Evolutionary conservation across 257 asterid species (phyloP).

Genomic region (Przewalskia tangutica): DNA sequence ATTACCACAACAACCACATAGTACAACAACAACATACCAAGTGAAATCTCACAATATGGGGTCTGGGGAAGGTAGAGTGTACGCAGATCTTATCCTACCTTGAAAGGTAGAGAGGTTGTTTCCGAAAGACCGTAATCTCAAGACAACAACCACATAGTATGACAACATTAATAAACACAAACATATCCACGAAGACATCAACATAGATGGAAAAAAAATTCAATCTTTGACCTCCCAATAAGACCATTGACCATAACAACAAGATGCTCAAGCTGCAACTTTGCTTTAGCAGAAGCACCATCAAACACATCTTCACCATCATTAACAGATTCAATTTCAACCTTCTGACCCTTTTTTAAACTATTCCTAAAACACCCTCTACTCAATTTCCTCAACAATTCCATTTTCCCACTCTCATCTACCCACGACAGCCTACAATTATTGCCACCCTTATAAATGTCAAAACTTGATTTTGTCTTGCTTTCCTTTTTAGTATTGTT

Average conservation of each 20-base stretch:
- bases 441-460: slow-evolving; percentile 10
- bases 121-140: too few species aligned
- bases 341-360: too few species aligned
- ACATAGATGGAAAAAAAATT: background rate
- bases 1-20: background rate
- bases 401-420: slow-evolving; percentile 42
- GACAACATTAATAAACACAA: background rate
- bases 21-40: too few species aligned
- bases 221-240: slow-evolving; percentile 49
- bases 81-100: too few species aligned
- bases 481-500: too few species aligned
- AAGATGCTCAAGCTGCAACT: slow-evolving; percentile 61
- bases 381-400: background rate
- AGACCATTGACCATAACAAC: slow-evolving; percentile 80
- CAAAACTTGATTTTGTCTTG: slow-evolving; percentile 16
- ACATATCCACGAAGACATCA: background rate
- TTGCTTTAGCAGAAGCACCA: slow-evolving; percentile 41
- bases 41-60: too few species aligned
- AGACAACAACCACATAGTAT: background rate
- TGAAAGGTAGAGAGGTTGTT: too few species aligned
- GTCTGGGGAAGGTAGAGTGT: too few species aligned
- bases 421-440: slow-evolving; percentile 25
- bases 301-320: slow-evolving; percentile 4
- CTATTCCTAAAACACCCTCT: too few species aligned
- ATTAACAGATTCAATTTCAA: too few species aligned